Conservation (phyloP, 176 grass and related monocot genomes). For the Typha latifolia region DNA sequence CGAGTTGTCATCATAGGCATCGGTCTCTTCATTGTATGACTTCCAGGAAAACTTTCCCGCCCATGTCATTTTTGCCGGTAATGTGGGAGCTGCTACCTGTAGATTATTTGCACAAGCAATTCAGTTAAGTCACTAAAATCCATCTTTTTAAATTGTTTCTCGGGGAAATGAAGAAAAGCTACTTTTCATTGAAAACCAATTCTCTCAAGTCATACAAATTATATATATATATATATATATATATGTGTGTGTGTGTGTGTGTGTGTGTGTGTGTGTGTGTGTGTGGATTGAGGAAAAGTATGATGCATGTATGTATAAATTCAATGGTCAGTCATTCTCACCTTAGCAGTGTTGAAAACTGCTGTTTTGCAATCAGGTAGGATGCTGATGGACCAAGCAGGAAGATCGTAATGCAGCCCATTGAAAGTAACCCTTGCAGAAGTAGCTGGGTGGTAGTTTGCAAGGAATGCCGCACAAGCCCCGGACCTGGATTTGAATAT, state of each 20-base stretch:
- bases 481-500: conserved; percentile 62
- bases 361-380: conserved; percentile 80
- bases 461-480: conserved; percentile 72
- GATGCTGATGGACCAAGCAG: conserved; percentile 91
- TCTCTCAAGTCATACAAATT: not conserved
- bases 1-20: conserved; percentile 33
- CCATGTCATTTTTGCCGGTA: conserved; percentile 47
- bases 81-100: conserved; percentile 55
- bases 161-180: not conserved
- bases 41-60: conserved; percentile 54
- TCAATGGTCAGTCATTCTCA: conserved; percentile 21
- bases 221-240: too few species aligned
- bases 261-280: too few species aligned
- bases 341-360: conserved; percentile 83
- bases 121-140: not conserved
- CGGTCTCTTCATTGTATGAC: conserved; percentile 64
- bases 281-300: too few species aligned
- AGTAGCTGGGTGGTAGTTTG: conserved; percentile 49
- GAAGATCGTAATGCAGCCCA: conserved; percentile 50
- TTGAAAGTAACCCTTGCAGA: conserved; percentile 48
- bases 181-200: not conserved
- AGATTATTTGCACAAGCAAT: not conserved
- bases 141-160: not conserved
- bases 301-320: too few species aligned
- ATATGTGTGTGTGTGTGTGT: too few species aligned